Evolutionary conservation across 768 basidiomycete genomes (phyloP).

Genomic region (Macrolepiota dolichaula): DNA sequence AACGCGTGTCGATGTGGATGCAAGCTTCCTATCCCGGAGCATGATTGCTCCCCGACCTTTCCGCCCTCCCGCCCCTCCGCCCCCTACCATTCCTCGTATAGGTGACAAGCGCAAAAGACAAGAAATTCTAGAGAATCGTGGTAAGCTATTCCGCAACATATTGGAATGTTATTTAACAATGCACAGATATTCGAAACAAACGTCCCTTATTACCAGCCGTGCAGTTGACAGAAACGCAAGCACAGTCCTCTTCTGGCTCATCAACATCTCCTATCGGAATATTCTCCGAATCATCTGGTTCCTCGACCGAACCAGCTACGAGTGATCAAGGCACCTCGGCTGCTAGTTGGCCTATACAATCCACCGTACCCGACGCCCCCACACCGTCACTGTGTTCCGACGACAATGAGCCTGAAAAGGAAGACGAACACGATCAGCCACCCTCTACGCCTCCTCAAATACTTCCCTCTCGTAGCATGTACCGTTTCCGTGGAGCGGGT

Average conservation of each 20-base stretch:
- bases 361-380: conserved; percentile 30
- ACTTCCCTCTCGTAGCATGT: conserved; percentile 10
- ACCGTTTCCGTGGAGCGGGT: conserved; percentile 22
- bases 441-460: conserved; percentile 48
- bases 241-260: conserved; percentile 3
- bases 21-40: conserved; percentile 5
- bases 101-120: conserved; percentile 29
- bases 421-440: conserved; percentile 47
- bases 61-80: background rate
- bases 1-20: background rate
- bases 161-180: background rate
- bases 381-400: conserved; percentile 79
- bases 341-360: conserved; percentile 19
- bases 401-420: conserved; percentile 55
- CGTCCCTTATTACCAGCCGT: background rate
- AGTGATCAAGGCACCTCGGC: conserved; percentile 12
- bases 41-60: conserved; percentile 1
- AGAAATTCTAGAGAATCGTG: background rate
- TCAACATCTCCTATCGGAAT: conserved; percentile 4
- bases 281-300: conserved; percentile 10
- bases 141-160: background rate
- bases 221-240: background rate
- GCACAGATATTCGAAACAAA: background rate
- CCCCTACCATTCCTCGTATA: background rate
- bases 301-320: conserved; percentile 7